Base-by-base conservation (phyloP, 495 filamentous ascomycete species). In the Neurospora sp. region DNA sequence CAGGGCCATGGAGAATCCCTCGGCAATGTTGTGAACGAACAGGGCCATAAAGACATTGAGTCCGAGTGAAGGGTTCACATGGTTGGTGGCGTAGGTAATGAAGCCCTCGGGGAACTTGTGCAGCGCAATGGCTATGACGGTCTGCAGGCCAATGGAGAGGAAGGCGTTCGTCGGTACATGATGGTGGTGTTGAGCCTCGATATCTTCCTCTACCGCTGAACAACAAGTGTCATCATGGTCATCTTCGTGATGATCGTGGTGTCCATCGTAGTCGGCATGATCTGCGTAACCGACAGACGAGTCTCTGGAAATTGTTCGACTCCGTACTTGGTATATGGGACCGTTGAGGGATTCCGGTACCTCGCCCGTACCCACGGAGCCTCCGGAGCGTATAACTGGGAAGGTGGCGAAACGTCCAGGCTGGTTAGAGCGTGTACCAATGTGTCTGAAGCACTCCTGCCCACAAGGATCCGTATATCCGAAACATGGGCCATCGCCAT, bases 81-180 rank as follows among this genome's bases (percentile, higher is more conserved):
- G 96, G 81, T 98, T 99, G 14, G 96, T 98, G 10, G 96, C 95
- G 80, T 96, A 99, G 39, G 96, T 99, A 72, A 99, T 98, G 82
- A 99, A 98, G 38, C 96, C 96, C 82, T 99, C 96, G 5, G 96
- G 96, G 22, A 98, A 90, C 79, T 99, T 99, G 83, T 99, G 96
- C 1, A 99, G 83, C 10, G 96, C 93, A 77, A 99, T 98, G 59
- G 96, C 96, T 69, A 97, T 89, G 10, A 92, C 92, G 0, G 95
- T 98, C 81, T 98, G 96, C 6, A 98, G 87, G 16, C 95, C 94
- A 72, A 98, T 95, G 66, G 92, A 92, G 68, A 98, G 85, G 79
- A 97, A 98, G 31, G 92, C 93, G 81, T 99, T 99, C 70, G 92
- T 89, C 0, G 94, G 92, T n/a, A 98, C 96, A 76, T 99, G 96